Base-by-base conservation (phyloP, 352 stramenopile species). In the Phytophthora pinifolia region DNA sequence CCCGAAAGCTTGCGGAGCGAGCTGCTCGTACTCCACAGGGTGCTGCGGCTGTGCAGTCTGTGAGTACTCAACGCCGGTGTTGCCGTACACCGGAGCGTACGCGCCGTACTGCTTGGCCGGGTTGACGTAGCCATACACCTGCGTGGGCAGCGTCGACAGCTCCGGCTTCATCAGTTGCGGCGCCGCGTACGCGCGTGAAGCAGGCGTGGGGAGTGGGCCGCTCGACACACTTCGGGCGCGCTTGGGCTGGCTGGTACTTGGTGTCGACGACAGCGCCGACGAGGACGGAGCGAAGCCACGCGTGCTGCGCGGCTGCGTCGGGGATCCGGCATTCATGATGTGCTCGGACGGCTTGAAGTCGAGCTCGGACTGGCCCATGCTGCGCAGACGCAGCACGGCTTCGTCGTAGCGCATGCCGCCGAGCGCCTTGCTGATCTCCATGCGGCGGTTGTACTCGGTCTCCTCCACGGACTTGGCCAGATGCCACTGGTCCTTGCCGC, bases 361-460 rank as follows among this genome's bases (percentile, higher is more conserved):
- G 9, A 73, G 43, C 66, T 87, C 75, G 48, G 68, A 78, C 44
- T 74, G 72, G 35, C 78, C 80, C 65, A 85, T 83, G 49, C 59
- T 72, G 5, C 77, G 72, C 30, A 92, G 72, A 3, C 74, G 75
- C 61, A 78, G 59, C 27, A 92, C 70, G 3, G 80, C 82, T 32
- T 94, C 84, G 35, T 94, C 84, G 58, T 92, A 94, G 35, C 84
- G 84, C 65, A 91, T 83, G 33, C 84, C 82, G 38, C 79, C 82
- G 29, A 92, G 70, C 7, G 79, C 73, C 59, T 92, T 91, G 66
- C 72, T 86, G 65, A 94, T 85, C 51, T 89, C 81, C 78, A 91
- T 89, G 30, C 84, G 78, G 27, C 81, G 76, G 53, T 91, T 90
- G 69, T 92, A 91, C 69, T 94, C 84, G 48, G 71, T 66, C 55